Percentiles rank a stretch among this genome's conserved stretches.
phyloP scores from a whole-genome alignment of 2,329 filamentous ascomycete species.

The Macrophomina tecta region DNA sequence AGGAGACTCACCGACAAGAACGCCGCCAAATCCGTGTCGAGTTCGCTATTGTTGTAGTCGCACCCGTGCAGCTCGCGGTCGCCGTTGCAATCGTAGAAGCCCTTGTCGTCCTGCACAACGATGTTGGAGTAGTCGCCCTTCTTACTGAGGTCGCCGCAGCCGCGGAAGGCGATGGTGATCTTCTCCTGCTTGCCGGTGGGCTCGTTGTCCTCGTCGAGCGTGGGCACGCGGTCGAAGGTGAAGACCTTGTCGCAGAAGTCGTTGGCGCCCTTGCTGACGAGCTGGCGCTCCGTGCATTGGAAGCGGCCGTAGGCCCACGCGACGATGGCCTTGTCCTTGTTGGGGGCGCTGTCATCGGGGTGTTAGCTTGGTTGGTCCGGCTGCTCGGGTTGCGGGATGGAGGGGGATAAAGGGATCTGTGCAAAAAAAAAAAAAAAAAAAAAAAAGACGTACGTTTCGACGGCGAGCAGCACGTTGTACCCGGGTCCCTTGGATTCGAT shows the following conservation, averaged over 20 bases:
- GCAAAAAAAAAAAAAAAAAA: no score
- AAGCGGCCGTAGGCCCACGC: constrained; percentile 5
- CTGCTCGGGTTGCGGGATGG: no score
- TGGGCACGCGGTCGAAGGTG: constrained; percentile 6
- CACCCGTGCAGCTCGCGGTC: constrained; percentile 12
- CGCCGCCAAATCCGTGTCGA: background rate
- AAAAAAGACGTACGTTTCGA: background rate
- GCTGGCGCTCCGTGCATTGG: constrained; percentile 14
- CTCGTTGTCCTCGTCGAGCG: background rate
- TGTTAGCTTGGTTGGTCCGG: no score
- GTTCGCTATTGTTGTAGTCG: background rate
- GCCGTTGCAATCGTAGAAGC: background rate
- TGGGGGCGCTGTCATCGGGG: background rate
- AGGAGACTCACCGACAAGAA: constrained; percentile 3
- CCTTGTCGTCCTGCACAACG: background rate
- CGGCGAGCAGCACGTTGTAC: background rate
- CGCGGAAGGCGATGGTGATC: background rate
- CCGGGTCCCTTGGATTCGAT: background rate
- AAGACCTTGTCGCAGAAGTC: constrained; percentile 3
- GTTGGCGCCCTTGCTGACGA: background rate
- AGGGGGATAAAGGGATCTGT: no score
- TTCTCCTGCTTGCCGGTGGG: background rate
- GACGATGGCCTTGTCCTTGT: constrained; percentile 7
- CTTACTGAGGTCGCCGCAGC: background rate
- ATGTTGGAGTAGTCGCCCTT: background rate